phyloP scores from a whole-genome alignment of 768 basidiomycete species.

The Leccinum olivaceopallidum region DNA sequence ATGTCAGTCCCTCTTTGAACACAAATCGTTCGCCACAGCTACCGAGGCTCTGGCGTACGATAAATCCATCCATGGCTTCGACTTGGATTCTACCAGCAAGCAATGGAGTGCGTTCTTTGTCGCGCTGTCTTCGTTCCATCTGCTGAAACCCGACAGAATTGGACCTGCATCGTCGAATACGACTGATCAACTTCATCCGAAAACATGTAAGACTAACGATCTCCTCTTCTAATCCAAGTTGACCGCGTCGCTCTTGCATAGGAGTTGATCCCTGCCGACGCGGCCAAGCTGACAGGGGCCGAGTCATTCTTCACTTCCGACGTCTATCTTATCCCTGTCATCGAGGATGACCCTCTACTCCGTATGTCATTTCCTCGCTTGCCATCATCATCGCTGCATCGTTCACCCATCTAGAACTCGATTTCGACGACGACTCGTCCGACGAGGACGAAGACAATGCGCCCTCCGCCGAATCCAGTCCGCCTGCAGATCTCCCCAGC shows the following conservation, averaged over 20 bases:
- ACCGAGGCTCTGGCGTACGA: constrained; percentile 65
- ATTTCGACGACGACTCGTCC: constrained; percentile 71
- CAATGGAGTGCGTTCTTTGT: constrained; percentile 51
- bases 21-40: constrained; percentile 57
- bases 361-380: constrained; percentile 52
- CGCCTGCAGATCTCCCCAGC: constrained; percentile 31
- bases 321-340: constrained; percentile 74
- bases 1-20: constrained; percentile 77
- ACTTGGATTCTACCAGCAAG: constrained; percentile 51
- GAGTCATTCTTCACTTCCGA: constrained; percentile 74
- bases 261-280: constrained; percentile 52
- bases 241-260: constrained; percentile 29
- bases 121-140: background rate
- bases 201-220: constrained; percentile 50
- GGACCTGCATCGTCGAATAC: constrained; percentile 77
- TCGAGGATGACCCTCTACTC: constrained; percentile 87
- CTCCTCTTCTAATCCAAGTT: background rate
- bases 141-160: constrained; percentile 46
- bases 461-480: constrained; percentile 5
- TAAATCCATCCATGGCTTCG: constrained; percentile 57
- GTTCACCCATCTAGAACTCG: constrained; percentile 47
- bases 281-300: constrained; percentile 49
- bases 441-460: constrained; percentile 45
- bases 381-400: background rate
- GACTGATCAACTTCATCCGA: constrained; percentile 86